Base-by-base conservation (phyloP, 1,284 basidiomycete genomes). In the Coniophora puteana region DNA sequence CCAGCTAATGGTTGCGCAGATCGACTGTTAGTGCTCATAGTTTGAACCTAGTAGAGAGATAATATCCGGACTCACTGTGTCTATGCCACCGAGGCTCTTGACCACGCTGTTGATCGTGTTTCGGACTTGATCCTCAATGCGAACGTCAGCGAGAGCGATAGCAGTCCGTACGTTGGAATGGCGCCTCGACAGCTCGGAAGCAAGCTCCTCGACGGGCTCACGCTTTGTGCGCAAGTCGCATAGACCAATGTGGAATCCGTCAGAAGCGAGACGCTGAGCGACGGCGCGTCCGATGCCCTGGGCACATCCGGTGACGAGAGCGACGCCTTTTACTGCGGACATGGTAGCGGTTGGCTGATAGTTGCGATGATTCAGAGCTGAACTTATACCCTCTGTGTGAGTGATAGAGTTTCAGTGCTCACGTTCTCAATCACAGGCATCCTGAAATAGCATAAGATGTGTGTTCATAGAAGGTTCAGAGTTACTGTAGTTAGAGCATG, bases 231-330 rank as follows among this genome's bases (percentile, higher is more conserved):
- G 39, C 20, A 56, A 29, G 29, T 56, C 51, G 40, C 51, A 52
- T 13, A 56, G 16, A 12, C 46, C 51, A 11, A 56, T 38, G 26
- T 48, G 39, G 37, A 46, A 50, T 8, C 52, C 54, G 35, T 54
- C 52, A 8, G 44, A 31, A 8, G 51, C 51, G 41, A 76, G 65
- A 33, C 68, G 61, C 35, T 60, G 44, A 16, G 69, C 61, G 46
- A 71, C 68, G 41, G 68, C 63, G 29, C 59, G 61, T 5, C 71
- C 69, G 39, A 72, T 68, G 28, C 70, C 69, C 50, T 67, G 67
- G 4, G 58, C 63, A 5, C 59, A 63, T 17, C 69, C 67, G 1
- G 68, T 71, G 30, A 69, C 53, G 53, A 70, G 62, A 8, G 67
- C 68, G 42, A 54, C 55, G 39, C 56, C 53, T 23, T 43, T 38